phyloP scores from a whole-genome alignment of 2,329 filamentous ascomycete species.

The Pestalotiopsis sp. region DNA sequence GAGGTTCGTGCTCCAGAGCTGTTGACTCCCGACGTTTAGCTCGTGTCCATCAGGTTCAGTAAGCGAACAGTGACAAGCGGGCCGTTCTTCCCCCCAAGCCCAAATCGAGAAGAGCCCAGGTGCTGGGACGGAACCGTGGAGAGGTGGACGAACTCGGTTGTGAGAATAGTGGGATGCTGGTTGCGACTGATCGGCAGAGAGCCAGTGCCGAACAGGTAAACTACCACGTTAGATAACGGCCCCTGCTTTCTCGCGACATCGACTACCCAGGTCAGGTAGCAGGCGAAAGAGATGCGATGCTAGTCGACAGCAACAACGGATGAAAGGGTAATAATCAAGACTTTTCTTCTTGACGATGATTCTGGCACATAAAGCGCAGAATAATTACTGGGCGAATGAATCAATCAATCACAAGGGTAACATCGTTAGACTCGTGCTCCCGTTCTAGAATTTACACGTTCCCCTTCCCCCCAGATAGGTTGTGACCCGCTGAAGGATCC shows the following conservation, averaged over 20 bases:
- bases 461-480: background rate
- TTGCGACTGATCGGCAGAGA: constrained; percentile 12
- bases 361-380: background rate
- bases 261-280: background rate
- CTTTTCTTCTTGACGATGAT: background rate
- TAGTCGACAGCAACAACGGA: background rate
- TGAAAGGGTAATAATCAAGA: background rate
- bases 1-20: constrained; percentile 6
- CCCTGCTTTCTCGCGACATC: background rate
- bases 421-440: background rate
- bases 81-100: background rate
- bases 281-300: background rate
- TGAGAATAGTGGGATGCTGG: background rate
- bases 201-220: background rate
- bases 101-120: background rate
- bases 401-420: background rate
- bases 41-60: constrained; percentile 1
- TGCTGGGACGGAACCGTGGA: background rate
- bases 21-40: background rate
- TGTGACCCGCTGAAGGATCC: constrained; percentile 1
- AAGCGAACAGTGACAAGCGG: constrained; percentile 9
- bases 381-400: background rate
- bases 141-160: constrained; percentile 5
- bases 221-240: background rate
- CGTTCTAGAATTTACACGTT: background rate